Percentiles rank a stretch among this genome's conserved stretches.
Conservation (phyloP, 1,284 basidiomycete genomes). For the Phylloboletellus chloephorus region DNA sequence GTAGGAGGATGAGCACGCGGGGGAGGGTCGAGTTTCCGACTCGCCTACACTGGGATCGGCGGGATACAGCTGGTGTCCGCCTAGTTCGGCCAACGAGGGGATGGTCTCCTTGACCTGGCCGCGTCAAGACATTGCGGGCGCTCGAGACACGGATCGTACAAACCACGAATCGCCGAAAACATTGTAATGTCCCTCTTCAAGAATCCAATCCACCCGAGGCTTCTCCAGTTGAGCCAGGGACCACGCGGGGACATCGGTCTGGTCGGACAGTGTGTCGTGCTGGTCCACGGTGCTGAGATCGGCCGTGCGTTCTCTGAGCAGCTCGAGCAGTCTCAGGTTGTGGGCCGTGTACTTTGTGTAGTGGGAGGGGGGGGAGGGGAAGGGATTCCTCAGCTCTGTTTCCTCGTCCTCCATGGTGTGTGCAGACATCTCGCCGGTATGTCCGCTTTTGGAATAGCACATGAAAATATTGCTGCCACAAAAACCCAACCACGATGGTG, state of each 20-base stretch:
- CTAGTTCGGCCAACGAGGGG: constrained; percentile 63
- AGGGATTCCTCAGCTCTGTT: constrained; percentile 72
- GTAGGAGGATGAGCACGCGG: constrained; percentile 7
- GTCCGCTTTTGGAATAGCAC: constrained; percentile 2
- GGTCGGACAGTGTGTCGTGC: constrained; percentile 56
- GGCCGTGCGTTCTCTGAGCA: constrained; percentile 50
- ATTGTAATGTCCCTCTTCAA: constrained; percentile 64
- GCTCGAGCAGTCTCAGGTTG: constrained; percentile 57
- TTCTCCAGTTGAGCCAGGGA: constrained; percentile 66
- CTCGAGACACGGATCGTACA: constrained; percentile 41
- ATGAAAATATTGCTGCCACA: background rate
- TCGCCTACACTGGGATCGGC: constrained; percentile 59
- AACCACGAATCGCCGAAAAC: constrained; percentile 79
- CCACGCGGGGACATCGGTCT: constrained; percentile 68
- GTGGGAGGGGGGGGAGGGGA: constrained; percentile 76
- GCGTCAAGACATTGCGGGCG: constrained; percentile 13
- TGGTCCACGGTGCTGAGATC: constrained; percentile 46
- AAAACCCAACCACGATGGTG: constrained; percentile 50
- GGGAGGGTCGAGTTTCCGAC: constrained; percentile 18
- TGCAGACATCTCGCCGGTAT: too few species aligned
- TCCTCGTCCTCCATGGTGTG: constrained; percentile 55
- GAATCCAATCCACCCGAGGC: constrained; percentile 76
- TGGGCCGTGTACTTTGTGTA: constrained; percentile 66
- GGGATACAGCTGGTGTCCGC: constrained; percentile 70
- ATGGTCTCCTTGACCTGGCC: constrained; percentile 68